phyloP scores from a whole-genome alignment of 768 basidiomycete species.

The Suillus cothurnatus region DNA sequence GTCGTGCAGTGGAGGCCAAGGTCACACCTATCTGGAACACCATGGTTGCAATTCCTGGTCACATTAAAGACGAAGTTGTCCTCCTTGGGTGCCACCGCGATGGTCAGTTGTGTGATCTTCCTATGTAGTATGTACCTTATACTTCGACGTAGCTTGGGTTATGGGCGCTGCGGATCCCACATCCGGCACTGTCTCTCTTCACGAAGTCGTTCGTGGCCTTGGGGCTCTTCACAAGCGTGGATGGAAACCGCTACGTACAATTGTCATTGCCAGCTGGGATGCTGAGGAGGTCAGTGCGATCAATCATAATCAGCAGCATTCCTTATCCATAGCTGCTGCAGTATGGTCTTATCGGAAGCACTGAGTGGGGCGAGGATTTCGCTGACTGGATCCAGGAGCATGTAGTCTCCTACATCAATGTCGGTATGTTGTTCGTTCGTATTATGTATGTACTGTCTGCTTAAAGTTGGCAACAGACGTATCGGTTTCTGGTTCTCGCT shows the following conservation, averaged over 20 bases:
- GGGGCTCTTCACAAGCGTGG: slow-evolving; percentile 52
- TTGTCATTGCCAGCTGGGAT: slow-evolving; percentile 81
- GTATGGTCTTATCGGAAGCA: slow-evolving; percentile 80
- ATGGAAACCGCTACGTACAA: slow-evolving; percentile 73
- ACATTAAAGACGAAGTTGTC: slow-evolving; percentile 83
- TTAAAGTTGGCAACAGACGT: slow-evolving; percentile 40
- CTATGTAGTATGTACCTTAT: slow-evolving; percentile 4
- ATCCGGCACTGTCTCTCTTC: slow-evolving; percentile 57
- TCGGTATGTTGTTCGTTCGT: slow-evolving; percentile 42
- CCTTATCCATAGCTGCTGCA: slow-evolving; percentile 20
- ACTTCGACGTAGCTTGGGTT: slow-evolving; percentile 28
- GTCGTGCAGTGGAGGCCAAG: slow-evolving; percentile 62
- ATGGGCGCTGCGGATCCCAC: slow-evolving; percentile 60
- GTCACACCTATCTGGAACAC: slow-evolving; percentile 92
- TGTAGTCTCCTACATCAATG: slow-evolving; percentile 85
- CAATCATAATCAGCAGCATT: background rate
- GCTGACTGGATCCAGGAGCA: slow-evolving; percentile 75
- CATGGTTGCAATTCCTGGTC: slow-evolving; percentile 81
- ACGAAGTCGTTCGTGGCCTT: slow-evolving; percentile 59
- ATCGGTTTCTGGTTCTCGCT: slow-evolving; percentile 59
- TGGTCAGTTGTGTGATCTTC: slow-evolving; percentile 45
- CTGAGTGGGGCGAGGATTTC: slow-evolving; percentile 96
- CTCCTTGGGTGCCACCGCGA: slow-evolving; percentile 89
- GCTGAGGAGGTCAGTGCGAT: slow-evolving; percentile 57
- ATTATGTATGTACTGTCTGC: slow-evolving; percentile 9